Base-by-base conservation (phyloP, 148 eudicot species). In the Chenopodium suecicum region DNA sequence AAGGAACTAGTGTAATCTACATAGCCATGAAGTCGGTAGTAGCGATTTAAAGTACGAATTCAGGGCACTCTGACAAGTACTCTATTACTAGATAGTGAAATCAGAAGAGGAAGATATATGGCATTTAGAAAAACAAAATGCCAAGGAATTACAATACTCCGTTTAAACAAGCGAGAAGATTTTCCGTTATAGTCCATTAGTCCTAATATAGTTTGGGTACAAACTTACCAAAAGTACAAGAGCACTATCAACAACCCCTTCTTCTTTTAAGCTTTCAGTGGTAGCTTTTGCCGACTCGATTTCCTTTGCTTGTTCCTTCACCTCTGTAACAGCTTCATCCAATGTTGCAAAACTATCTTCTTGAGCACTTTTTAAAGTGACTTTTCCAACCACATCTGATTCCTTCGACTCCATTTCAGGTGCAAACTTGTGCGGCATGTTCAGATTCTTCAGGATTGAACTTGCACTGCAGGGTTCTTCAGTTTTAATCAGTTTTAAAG, bases 301-400 rank as follows among this genome's bases (percentile, higher is more conserved):
- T 64, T 91, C 99, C 77, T 88, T 91, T 29, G 92, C 94, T 75
- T 92, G 92, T 80, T 92, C 90, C 84, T 93, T 87, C 12, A 89
- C 88, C 80, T 90, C 98, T 22, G 84, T 77, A 67, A 96, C 88
- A 70, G 90, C 87, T 62, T 71, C 83, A 60, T 90, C 94, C 88
- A 96, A 65, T 0, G 91, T 88, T 12, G 92, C 84, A 16, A 89
- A 68, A 83, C 37, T 29, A 16, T 44, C 90, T 14, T 81, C 83
- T 74, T 83, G 86, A 22, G 81, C 67, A 10, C 76, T 83, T 75
- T 78, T 84, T 12, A 7, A 78, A 70, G 63, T 70, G 50, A 48
- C 86, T 41, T 47, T 65, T 22, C 77, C 83, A 19, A 56, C 73
- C 6, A 78, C 76, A 46, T 82, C 83, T 68, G 82, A 79, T 22